Evolutionary conservation across 345 rosid species (phyloP), one percentile per base, ranked within the genome.

Genomic region (Gossypium turneri): DNA sequence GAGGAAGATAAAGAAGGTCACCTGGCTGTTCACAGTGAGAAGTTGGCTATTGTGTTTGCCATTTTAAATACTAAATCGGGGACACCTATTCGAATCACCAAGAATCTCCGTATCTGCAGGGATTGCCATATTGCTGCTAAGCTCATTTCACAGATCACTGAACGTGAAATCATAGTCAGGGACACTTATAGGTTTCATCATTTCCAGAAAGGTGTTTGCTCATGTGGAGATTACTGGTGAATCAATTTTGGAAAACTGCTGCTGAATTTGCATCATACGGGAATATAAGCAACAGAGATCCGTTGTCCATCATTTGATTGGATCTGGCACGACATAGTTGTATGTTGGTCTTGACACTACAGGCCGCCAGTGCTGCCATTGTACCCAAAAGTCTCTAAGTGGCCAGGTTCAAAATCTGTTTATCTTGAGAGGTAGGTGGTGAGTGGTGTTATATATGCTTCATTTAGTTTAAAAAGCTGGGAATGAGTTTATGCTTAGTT

Each of bases 1-100:
- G 91, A 89, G 62, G 94, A 89, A 85, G 97, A 91, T 77, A 91
- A 91, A 72, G 97, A 87, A 76, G 60, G 86, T 27, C 97, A 91
- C 80, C 83, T 89, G 34, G 87, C 88, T 13, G 90, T 91, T 75
- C 97, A 89, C 51, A 89, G 97, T 75, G 97, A 91, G 84, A 91
- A 89, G 72, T 55, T 91, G 72, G 97, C 94, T 51, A 87, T 91
- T 76, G 91, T 77, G 48, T 91, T 88, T 82, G 92, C 91, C 29
- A 74, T 91, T 73, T 67, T 88, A 83, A 88, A 88, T 79, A 81
- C 89, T 13, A 38, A 72, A 15, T 79, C 85, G 0, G 84, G 73
- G 13, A 78, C 77, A 48, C 79, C 85, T 44, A 87, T 91, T 58
- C 84, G 94, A 76, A 81, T 89, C 59, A 91, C 94, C 53, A 91